Evolutionary conservation across 2,329 filamentous ascomycete species (phyloP), one percentile per base, ranked within the genome.

Genomic region (Trichoderma koningiopsis): DNA sequence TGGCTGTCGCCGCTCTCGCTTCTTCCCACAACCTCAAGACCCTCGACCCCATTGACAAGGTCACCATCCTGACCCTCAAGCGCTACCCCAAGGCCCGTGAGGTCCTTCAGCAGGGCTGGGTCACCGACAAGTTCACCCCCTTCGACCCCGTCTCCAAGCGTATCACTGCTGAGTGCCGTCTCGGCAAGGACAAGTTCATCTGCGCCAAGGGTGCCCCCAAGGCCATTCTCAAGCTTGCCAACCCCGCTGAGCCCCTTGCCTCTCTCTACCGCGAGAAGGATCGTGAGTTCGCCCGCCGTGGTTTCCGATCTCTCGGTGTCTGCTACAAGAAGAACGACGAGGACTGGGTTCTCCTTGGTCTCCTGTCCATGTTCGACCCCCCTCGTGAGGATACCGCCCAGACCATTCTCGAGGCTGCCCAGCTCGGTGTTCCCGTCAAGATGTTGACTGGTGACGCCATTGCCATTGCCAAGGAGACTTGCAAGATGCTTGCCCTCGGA

Each of bases 371-470:
- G 87, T 93, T 91, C 76, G 93, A 97, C 80, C 94, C 94, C 75
- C 93, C 93, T 74, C 92, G 94, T 78, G 90, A 96, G 84, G 93
- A 97, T 78, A 97, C 94, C 75, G 92, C 90, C 76, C 92, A 92
- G 80, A 97, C 94, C 72, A 92, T 97, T 83, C 91, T 92, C 80
- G 93, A 97, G 83, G 93, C 93, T 77, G 94, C 96, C 86, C 87
- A 85, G 73, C 89, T 97, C 70, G 93, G 93, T 85, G 86, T 97
- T 71, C 93, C 91, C 74, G 94, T 97, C 83, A 97, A 97, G 87
- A 97, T 97, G 93, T 88, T 97, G 83, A 97, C 94, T 82, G 93
- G 93, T 87, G 93, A 97, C 79, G 93, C 94, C 74, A 93, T 97
- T 78, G 94, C 93, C 81, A 97, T 97, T 80, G 93, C 93, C 75